Conservation (phyloP, 306 rosid species). For the Sicyos edulis region DNA sequence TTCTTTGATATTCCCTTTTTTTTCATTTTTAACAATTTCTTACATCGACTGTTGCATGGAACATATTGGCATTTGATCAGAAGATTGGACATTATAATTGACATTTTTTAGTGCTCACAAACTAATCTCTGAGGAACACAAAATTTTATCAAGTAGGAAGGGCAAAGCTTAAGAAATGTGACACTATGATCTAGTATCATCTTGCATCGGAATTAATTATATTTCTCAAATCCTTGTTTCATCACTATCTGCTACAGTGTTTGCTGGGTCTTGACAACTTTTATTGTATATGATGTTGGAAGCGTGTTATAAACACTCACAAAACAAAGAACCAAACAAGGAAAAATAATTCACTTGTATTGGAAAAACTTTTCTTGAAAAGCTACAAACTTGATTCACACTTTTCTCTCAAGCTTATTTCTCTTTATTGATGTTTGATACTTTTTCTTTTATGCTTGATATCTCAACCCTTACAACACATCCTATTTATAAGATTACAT, state of each 20-base stretch:
- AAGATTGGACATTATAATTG: not conserved
- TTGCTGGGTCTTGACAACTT: constrained; percentile 22
- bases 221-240: not conserved
- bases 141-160: not conserved
- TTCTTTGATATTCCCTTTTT: not conserved
- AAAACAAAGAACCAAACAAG: too few species aligned
- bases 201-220: not conserved
- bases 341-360: too few species aligned
- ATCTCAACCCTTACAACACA: too few species aligned
- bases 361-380: too few species aligned
- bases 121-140: not conserved
- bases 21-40: not conserved
- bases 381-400: too few species aligned
- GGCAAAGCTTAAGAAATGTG: not conserved
- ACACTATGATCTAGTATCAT: not conserved
- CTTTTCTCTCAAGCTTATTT: too few species aligned
- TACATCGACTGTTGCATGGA: not conserved
- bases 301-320: too few species aligned
- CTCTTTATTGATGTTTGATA: too few species aligned
- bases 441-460: too few species aligned
- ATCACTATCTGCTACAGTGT: constrained; percentile 17
- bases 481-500: too few species aligned
- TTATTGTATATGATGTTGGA: constrained; percentile 14
- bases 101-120: not conserved
- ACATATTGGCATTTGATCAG: not conserved